Evolutionary conservation across 257 asterid genomes (phyloP), one percentile per base, ranked within the genome.

Genomic region (Echium plantagineum): DNA sequence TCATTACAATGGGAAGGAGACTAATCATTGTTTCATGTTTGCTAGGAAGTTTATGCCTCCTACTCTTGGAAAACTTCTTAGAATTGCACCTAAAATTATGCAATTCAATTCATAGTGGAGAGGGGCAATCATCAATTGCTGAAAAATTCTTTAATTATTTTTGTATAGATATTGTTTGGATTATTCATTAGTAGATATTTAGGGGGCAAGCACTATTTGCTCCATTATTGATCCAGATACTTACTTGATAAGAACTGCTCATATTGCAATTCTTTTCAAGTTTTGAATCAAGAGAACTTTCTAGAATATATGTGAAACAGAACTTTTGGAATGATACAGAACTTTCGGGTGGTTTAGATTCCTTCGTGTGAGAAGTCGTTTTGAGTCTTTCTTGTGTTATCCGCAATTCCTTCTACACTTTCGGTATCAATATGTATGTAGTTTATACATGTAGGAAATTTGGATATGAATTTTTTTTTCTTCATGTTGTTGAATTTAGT

Each of bases 51-150:
- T 91, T 46, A 69, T 84, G 0, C 42, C 48, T 4, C 62, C 82
- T 71, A 72, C 95, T 0, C 80, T 91, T 67, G 84, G 72, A 12
- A 81, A 94, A 74, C 18, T 91, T 64, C 9, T 88, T 65, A 79
- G 77, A 63, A 77, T 83, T 76, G 93, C 95, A 49, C 96, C 98
- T 1, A 65, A 57, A 16, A 51, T 84, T 19, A 88, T 91, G 98
- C 83, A 79, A 19, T 91, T 88, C 64, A 70, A 80, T 53, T 38
- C 7, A 46, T 63, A 12, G 49, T 42, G 49, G 49, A 42, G 12
- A 42, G 49, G 16, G 49, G 49, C 49, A 42, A 42, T 42, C 15
- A 42, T 42, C 17, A 42, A 13, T 42, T 42, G 17, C 49, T 12
- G 12, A 0, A 2, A 32, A 17, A 4, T 42, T 42, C 49, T 12